A percentile compares a stretch with the other conserved stretches of the same genome.
These are phyloP conservation scores for Talaromyces amestolkiae DNA, from an alignment of 2,329 filamentous ascomycete genomes.

Conservation along the genomic window DNA sequence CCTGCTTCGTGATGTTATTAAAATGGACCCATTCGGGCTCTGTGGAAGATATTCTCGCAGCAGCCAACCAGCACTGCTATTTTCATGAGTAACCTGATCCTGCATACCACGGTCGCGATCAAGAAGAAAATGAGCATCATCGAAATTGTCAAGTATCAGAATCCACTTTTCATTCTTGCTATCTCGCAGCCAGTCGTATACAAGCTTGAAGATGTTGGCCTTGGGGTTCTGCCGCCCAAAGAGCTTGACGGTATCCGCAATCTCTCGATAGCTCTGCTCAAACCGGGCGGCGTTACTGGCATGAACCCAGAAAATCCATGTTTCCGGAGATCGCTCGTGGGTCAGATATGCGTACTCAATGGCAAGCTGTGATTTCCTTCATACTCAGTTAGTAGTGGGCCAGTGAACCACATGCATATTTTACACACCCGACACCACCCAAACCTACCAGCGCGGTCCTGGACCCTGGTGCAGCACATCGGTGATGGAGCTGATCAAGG, in stretches of 20 bases:
- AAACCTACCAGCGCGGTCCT: slow-evolving; percentile 32
- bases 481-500: slow-evolving; percentile 21
- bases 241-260: slow-evolving; percentile 34
- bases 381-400: neutral
- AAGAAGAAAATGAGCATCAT: neutral
- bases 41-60: too few relatives aligned
- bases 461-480: slow-evolving; percentile 21
- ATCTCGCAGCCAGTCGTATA: slow-evolving; percentile 24
- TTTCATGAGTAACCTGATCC: too few relatives aligned
- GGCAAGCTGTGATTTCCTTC: slow-evolving; percentile 37
- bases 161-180: neutral
- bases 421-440: slow-evolving; percentile 29
- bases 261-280: slow-evolving; percentile 36
- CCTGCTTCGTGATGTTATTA: slow-evolving; percentile 17
- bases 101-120: too few relatives aligned
- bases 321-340: slow-evolving; percentile 26
- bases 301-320: slow-evolving; percentile 31
- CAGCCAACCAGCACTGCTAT: too few relatives aligned
- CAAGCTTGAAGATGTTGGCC: slow-evolving; percentile 32
- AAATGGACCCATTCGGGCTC: too few relatives aligned
- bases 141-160: neutral
- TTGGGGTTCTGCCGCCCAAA: slow-evolving; percentile 30
- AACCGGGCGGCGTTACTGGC: slow-evolving; percentile 24
- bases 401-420: neutral
- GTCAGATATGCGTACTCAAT: slow-evolving; percentile 39